Evolutionary conservation across 805 yeast genomes (phyloP), one percentile per base, ranked within the genome.

Genomic region (Candida silvicultrix): DNA sequence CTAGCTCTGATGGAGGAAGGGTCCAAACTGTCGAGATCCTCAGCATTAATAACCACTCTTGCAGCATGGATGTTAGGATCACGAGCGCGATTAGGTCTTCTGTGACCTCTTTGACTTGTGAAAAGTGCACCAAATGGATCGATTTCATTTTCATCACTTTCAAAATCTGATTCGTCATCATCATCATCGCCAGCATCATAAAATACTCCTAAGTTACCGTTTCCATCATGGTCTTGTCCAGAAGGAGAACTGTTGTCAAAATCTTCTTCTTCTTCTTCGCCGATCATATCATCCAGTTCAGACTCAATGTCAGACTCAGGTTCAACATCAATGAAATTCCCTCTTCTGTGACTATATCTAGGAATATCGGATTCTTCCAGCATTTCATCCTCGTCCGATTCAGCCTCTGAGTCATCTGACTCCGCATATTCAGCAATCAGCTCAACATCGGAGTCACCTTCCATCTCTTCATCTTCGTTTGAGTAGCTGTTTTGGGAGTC

Each of bases 251-350:
- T 28, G 12, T 11, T 10, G 4, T 11, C 31, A 10, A 28, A 10
- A 4, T 14, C 20, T 22, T 11, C 43, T 41, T 51, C 60, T 11
- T 44, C 57, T 1, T 60, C 67, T 5, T 61, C 64, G 5, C 63
- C 67, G 5, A 54, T 68, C 18, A 56, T 60, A 22, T 54, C 64
- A 9, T 47, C 59, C 28, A 53, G 57, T 28, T 54, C 61, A 3
- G 46, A 43, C 14, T 39, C 41, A 29, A 28, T 25, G 1, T 12
- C 39, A 8, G 32, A 35, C 3, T 35, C 46, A 5, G 9, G 2
- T 19, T 18, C 21, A 5, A 11, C 15, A 7, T 34, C 35, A 5
- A 55, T 65, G 8, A 34, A n/a, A 34, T 8, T 63, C 63, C 3
- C 60, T 67, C 4, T 5, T 23, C n/a, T n/a, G n/a, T n/a, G n/a